A percentile compares a stretch with the other conserved stretches of the same genome.
Conservation (phyloP, 305 asterid genomes). For the Fraxinus ornus region DNA sequence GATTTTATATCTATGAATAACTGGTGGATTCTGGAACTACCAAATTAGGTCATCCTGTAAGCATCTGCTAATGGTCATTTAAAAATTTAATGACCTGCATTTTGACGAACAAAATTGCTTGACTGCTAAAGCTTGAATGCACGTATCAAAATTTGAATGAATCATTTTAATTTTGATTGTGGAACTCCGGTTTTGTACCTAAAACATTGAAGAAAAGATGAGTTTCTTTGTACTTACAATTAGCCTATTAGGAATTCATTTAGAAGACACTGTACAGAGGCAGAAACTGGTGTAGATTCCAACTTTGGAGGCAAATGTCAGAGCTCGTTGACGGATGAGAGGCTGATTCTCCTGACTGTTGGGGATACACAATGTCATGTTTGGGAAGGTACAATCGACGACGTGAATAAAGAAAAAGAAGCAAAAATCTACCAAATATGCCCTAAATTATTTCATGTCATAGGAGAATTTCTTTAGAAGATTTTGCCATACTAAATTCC, state of each 20-base stretch:
- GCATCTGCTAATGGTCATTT: neutral
- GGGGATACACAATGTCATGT: neutral
- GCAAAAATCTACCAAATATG: neutral
- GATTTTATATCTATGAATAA: neutral
- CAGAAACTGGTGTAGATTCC: too few species aligned
- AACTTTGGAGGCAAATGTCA: neutral
- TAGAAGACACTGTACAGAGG: neutral
- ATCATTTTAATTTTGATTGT: neutral
- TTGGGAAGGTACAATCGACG: neutral
- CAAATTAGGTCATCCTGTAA: neutral
- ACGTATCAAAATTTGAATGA: neutral
- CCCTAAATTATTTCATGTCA: neutral
- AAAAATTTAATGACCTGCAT: neutral
- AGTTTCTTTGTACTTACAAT: neutral
- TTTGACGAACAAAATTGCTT: neutral
- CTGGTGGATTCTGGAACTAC: neutral
- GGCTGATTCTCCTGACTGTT: neutral
- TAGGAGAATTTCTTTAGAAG: too few species aligned
- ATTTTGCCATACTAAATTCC: too few species aligned
- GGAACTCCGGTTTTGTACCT: neutral
- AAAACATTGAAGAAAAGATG: neutral
- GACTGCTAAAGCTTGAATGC: neutral
- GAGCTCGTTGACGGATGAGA: neutral
- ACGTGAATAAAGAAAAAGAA: neutral
- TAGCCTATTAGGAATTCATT: neutral